These are phyloP conservation scores for Thelephora terrestris DNA, from an alignment of 1,284 basidiomycete species.

Conservation along the genomic window DNA sequence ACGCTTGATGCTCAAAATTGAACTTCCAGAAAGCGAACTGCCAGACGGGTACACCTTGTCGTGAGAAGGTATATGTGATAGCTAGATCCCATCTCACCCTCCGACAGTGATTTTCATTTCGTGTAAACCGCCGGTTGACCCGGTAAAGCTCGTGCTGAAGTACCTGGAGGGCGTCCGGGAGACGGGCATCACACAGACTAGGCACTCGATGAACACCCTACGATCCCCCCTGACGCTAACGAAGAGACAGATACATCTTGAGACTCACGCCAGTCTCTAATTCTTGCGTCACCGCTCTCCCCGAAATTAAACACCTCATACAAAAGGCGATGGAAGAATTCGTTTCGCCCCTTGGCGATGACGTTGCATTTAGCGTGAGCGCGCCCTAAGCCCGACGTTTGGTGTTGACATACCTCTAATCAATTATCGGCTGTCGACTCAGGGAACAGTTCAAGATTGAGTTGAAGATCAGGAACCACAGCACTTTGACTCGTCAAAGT, in stretches of 20 bases:
- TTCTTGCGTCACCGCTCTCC: slow-evolving; percentile 54
- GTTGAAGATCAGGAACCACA: slow-evolving; percentile 63
- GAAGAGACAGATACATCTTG: slow-evolving; percentile 43
- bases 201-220: slow-evolving; percentile 30
- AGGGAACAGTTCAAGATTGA: slow-evolving; percentile 66
- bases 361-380: slow-evolving; percentile 33
- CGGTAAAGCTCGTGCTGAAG: slow-evolving; percentile 57
- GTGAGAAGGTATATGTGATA: slow-evolving; percentile 27
- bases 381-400: neutral
- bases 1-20: slow-evolving; percentile 6
- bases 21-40: slow-evolving; percentile 48
- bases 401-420: neutral
- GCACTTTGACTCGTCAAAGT: slow-evolving; percentile 41
- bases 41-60: slow-evolving; percentile 67
- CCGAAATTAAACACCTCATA: slow-evolving; percentile 57
- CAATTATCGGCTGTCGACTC: neutral
- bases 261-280: slow-evolving; percentile 61
- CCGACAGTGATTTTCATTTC: slow-evolving; percentile 65
- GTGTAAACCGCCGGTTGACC: slow-evolving; percentile 66
- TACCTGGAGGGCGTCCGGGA: slow-evolving; percentile 52
- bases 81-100: neutral
- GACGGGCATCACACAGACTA: slow-evolving; percentile 55
- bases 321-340: slow-evolving; percentile 40
- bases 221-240: neutral
- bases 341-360: slow-evolving; percentile 31